These are phyloP conservation scores for Colletotrichum orchidophilum DNA, from an alignment of 2,329 filamentous ascomycete species.

Conservation along the genomic window DNA sequence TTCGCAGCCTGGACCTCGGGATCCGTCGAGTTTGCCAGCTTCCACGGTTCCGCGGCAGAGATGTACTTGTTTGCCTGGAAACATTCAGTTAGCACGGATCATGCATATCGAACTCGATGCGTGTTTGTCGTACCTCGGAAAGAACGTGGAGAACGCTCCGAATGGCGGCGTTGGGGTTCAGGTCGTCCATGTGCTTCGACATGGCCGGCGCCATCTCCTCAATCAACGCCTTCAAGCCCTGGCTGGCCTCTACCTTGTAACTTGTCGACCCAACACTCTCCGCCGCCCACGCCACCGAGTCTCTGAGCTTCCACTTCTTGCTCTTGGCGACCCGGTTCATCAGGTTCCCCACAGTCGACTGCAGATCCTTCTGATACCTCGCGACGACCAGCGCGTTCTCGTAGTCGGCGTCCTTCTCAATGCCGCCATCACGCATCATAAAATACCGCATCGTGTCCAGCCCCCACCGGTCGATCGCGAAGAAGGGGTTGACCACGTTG, in stretches of 20 bases:
- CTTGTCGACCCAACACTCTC: not conserved
- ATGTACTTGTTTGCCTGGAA: slow-evolving; percentile 59
- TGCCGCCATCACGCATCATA: slow-evolving; percentile 81
- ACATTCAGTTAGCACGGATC: slow-evolving; percentile 28
- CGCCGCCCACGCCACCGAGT: slow-evolving; percentile 56
- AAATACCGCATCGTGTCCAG: slow-evolving; percentile 91
- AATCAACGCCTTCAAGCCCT: slow-evolving; percentile 41
- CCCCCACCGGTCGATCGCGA: slow-evolving; percentile 88
- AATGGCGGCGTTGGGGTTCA: slow-evolving; percentile 73
- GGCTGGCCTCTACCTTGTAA: not conserved
- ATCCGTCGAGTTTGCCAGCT: slow-evolving; percentile 52
- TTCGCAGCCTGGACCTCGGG: slow-evolving; percentile 51
- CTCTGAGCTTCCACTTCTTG: slow-evolving; percentile 74
- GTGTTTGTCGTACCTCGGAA: slow-evolving; percentile 57
- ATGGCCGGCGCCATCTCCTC: slow-evolving; percentile 41
- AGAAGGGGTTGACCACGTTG: slow-evolving; percentile 94
- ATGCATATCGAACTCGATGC: not conserved
- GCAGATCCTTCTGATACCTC: slow-evolving; percentile 82
- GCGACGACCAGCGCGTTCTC: slow-evolving; percentile 79
- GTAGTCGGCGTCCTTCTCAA: slow-evolving; percentile 84
- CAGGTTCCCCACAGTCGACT: slow-evolving; percentile 83
- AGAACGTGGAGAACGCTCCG: slow-evolving; percentile 71
- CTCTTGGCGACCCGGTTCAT: slow-evolving; percentile 74
- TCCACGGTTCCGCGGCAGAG: slow-evolving; percentile 75
- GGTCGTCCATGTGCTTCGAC: slow-evolving; percentile 66